Base-by-base conservation (phyloP, 768 basidiomycete genomes). In the Aureoboletus auriporus region DNA sequence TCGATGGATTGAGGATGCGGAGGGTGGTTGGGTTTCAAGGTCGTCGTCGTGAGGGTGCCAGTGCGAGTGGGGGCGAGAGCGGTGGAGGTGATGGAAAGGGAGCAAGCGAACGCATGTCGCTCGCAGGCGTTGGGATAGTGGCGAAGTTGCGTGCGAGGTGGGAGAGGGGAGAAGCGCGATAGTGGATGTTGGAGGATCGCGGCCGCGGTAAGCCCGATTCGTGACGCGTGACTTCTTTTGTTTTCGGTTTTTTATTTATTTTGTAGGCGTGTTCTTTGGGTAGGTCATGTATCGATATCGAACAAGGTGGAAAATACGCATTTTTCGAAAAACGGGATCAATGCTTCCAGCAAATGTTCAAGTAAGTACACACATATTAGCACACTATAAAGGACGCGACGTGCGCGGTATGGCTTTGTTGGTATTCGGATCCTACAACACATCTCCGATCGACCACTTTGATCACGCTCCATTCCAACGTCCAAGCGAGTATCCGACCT, bases 401-500 rank as follows among this genome's bases (percentile, higher is more conserved):
- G 37, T 23, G 20, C 43, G n/a, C 14, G 5, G 28, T 28, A 33
- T 14, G 33, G 8, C 2, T 23, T 27, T 33, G 14, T n/a, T 6
- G 28, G 16, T 16, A 45, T 33, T 33, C 20, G 17, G 20, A 42
- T 34, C 38, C 28, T 54, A 42, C 50, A 52, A 6, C 5, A 16
- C 42, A 30, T 28, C 29, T 35, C 30, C 13, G 5, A 20, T 35
- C 39, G 4, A 23, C 8, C 39, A 17, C 8, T 16, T 10, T 12
- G 9, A 35, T 36, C 45, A 60, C 31, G 48, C 50, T 1, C 46
- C 50, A 6, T 51, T 55, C 58, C 51, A 58, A 29, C 49, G 59
- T 27, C 67, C 66, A 12, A 67, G 47, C 11, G 66, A 67, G 39
- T 54, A 53, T 27, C 66, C 66, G 16, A 69, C 67, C 70, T 81